These are phyloP conservation scores for Fraxinus paxiana DNA, from an alignment of 305 asterid species.

Conservation along the genomic window DNA sequence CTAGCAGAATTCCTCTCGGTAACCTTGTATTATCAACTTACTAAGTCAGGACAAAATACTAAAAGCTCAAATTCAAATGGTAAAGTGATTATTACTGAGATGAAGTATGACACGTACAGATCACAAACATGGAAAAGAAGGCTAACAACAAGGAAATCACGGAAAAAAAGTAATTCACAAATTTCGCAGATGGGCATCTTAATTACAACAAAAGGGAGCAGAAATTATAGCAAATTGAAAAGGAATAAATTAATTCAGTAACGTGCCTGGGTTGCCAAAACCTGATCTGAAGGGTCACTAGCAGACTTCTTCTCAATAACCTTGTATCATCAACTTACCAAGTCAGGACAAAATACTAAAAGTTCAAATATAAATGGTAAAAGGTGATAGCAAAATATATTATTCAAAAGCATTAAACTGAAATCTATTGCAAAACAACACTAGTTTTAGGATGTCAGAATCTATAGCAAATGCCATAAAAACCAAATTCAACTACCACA, in stretches of 20 bases:
- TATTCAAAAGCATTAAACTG: background rate
- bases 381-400: background rate
- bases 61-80: background rate
- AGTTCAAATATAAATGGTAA: background rate
- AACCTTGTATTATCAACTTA: slow-evolving; percentile 9
- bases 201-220: background rate
- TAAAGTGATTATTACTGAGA: background rate
- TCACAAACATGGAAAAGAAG: background rate
- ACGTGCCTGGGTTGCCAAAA: slow-evolving; percentile 16
- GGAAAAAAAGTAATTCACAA: background rate
- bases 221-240: background rate
- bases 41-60: background rate
- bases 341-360: background rate
- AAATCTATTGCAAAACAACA: background rate
- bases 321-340: slow-evolving; percentile 2
- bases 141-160: background rate
- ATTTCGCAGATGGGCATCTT: background rate
- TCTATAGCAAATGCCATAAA: slow-evolving; percentile 8
- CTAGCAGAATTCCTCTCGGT: slow-evolving; percentile 16
- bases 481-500: slow-evolving; percentile 11
- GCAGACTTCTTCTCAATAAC: slow-evolving; percentile 19
- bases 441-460: background rate
- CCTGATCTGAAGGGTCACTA: slow-evolving; percentile 7
- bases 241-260: background rate
- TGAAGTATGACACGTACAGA: background rate